These are phyloP conservation scores for Spergularia marina DNA, from an alignment of 148 eudicot genomes.

Conservation along the genomic window DNA sequence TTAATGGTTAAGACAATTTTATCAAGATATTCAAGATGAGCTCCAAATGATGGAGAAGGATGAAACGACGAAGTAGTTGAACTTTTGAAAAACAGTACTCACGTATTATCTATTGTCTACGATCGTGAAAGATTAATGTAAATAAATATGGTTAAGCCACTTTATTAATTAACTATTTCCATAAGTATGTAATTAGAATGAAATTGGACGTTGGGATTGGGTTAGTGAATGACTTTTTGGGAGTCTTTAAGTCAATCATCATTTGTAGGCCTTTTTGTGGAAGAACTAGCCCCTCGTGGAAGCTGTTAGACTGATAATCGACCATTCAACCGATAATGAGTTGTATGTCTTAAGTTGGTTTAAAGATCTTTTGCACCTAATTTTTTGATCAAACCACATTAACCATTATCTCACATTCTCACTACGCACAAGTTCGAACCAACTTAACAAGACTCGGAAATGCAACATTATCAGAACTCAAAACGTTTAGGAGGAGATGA, in stretches of 20 bases:
- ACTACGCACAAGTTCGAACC: no score
- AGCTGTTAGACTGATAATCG: constrained; percentile 19
- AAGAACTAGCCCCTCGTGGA: constrained; percentile 6
- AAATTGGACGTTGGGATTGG: constrained; percentile 13
- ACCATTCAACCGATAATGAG: constrained; percentile 26
- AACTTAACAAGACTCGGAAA: no score
- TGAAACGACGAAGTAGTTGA: constrained; percentile 17
- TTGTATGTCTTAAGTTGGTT: constrained; percentile 3
- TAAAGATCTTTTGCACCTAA: constrained; percentile 24
- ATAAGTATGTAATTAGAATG: no score
- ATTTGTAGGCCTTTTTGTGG: background rate
- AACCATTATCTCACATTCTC: background rate
- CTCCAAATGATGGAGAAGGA: constrained; percentile 4
- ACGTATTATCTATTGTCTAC: background rate
- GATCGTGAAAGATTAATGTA: background rate
- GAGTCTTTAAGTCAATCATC: constrained; percentile 24
- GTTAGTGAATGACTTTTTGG: constrained; percentile 23
- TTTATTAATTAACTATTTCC: no score
- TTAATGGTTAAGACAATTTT: background rate
- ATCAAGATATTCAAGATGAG: background rate
- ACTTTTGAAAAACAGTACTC: constrained; percentile 6
- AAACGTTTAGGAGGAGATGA: no score
- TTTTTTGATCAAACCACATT: constrained; percentile 11
- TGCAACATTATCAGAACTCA: background rate
- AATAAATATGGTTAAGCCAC: background rate